Evolutionary conservation across 768 basidiomycete genomes (phyloP).

Genomic region (Suillus discolor): DNA sequence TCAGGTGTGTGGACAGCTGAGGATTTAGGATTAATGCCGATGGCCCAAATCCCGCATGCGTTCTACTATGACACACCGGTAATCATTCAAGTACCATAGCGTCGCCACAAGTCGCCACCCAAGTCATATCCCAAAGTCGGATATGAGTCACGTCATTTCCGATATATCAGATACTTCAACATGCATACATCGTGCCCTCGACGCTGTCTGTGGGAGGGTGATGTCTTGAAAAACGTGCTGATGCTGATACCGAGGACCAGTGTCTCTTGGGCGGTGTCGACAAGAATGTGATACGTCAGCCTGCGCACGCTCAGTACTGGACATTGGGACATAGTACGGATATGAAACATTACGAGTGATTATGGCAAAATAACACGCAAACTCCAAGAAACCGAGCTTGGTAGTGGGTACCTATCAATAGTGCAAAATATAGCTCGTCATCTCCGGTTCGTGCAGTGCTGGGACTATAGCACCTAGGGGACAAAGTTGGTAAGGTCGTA

Average conservation of each 20-base stretch:
- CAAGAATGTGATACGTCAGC: not conserved
- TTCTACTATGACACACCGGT: not conserved
- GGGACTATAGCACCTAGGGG: not conserved
- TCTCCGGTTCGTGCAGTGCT: not conserved
- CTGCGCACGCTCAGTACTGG: not conserved
- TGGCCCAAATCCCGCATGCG: not conserved
- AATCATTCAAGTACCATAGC: not conserved
- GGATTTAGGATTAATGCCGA: not conserved
- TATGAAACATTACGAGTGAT: not conserved
- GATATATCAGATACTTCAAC: not conserved
- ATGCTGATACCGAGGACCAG: not conserved
- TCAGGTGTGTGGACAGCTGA: not conserved
- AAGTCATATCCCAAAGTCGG: not conserved
- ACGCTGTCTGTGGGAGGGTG: not conserved
- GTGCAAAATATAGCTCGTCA: not conserved
- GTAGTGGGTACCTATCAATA: not conserved
- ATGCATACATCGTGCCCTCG: not conserved
- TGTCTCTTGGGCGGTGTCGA: not conserved
- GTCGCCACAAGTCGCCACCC: not conserved
- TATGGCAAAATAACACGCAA: not conserved
- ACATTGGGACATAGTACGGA: not conserved
- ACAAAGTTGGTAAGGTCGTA: not conserved
- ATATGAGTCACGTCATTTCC: not conserved
- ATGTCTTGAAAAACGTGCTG: not conserved
- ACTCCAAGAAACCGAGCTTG: slow-evolving; percentile 1